Evolutionary conservation across 2,329 filamentous ascomycete genomes (phyloP).

Genomic region (Fusarium pseudocircinatum): DNA sequence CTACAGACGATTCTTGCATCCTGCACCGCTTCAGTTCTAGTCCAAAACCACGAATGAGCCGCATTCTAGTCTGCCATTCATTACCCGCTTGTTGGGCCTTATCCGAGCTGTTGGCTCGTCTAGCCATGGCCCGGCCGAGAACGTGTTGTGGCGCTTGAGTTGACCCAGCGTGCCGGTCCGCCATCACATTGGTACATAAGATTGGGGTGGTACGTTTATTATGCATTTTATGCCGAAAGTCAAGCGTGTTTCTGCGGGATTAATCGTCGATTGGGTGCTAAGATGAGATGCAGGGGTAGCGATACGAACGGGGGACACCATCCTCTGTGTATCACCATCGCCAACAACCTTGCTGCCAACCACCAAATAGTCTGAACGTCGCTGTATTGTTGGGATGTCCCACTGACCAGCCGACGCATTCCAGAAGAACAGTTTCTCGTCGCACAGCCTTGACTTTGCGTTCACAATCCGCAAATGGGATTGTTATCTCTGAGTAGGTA

Average conservation of each 20-base stretch:
- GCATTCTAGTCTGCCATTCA: background rate
- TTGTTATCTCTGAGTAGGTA: background rate
- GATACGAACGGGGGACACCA: background rate
- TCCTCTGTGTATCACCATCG: background rate
- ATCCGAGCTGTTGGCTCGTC: background rate
- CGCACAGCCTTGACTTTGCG: background rate
- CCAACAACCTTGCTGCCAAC: background rate
- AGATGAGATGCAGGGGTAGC: background rate
- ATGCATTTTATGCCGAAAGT: background rate
- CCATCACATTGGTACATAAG: background rate
- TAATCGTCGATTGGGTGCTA: background rate
- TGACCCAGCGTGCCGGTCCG: constrained; percentile 1
- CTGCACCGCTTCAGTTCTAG: background rate
- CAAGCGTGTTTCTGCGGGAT: background rate
- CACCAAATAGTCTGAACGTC: background rate
- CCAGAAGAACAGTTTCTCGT: background rate
- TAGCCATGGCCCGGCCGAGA: background rate
- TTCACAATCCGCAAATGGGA: background rate
- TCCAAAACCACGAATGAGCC: background rate
- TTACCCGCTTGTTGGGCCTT: background rate
- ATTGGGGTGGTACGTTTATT: background rate
- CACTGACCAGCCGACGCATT: background rate
- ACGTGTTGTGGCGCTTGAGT: constrained; percentile 11
- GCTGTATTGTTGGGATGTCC: background rate
- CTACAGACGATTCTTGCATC: background rate